Evolutionary conservation across 1,139 yeast genomes (phyloP), one percentile per base, ranked within the genome.

Genomic region (Nakaseomyces delphensis): DNA sequence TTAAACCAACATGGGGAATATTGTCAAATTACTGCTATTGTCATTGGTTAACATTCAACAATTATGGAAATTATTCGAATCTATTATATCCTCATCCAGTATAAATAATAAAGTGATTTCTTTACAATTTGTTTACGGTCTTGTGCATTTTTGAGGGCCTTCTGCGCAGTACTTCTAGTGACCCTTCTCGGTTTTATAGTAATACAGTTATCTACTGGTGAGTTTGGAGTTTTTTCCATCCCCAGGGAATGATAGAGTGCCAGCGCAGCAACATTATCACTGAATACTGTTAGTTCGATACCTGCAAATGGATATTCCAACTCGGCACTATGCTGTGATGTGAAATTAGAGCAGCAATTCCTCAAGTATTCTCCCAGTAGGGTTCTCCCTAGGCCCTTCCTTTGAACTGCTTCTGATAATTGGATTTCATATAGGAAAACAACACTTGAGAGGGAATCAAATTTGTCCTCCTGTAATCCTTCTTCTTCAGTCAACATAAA

Each of bases 251-350:
- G 27, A 43, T 59, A 59, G 42, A 59, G 48, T 10, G 43, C 36
- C 3, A 54, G 40, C 2, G 64, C 64, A 3, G 27, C 38, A 2
- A 25, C 27, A 46, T 58, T 59, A 27, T 52, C 52, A 13, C 55
- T 43, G 44, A 59, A 59, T 3, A 59, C 64, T 18, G 63, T 58
- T 19, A 59, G 48, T 35, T 53, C 56, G 9, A 57, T 44, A 1
- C 57, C 56, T 21, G 36, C 36, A 20, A 55, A 44, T 10, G 27
- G 29, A 36, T 39, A 18, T 35, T 20, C 24, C 18, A 31, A 31
- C 2, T 31, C 13, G 4, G 23, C 7, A 16, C 14, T 13, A 19
- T 31, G 13, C 4, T 18, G 10, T 18, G 3, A 7, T 4, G 14
- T 14, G 11, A 31, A 19, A 4, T 11, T 4, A 11, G 11, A 9